Percentiles rank a stretch among this genome's conserved stretches.
These are phyloP conservation scores for Brettanomyces anomalus DNA, from an alignment of 805 yeast species.

Conservation along the genomic window DNA sequence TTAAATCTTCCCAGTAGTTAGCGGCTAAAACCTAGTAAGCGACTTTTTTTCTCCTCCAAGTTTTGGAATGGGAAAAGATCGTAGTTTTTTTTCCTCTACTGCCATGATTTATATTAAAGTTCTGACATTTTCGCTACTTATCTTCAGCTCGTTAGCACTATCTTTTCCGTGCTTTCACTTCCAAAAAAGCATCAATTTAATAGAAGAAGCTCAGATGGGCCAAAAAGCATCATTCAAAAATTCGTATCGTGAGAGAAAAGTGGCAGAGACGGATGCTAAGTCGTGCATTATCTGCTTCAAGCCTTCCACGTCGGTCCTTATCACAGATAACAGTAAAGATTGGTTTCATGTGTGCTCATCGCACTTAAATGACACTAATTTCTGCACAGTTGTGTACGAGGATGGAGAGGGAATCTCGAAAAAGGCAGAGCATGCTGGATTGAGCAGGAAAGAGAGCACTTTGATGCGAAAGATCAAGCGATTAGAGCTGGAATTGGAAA, in stretches of 20 bases:
- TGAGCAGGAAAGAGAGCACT: constrained; percentile 16
- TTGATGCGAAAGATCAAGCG: constrained; percentile 27
- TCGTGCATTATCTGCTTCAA: constrained; percentile 45
- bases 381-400: constrained; percentile 29
- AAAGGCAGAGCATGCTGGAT: constrained; percentile 12
- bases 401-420: constrained; percentile 16
- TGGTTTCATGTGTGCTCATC: constrained; percentile 43
- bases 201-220: neutral
- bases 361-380: constrained; percentile 38
- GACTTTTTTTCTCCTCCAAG: too few relatives aligned
- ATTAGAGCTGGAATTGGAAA: constrained; percentile 23
- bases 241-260: constrained; percentile 32
- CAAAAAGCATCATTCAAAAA: constrained; percentile 19
- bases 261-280: constrained; percentile 31
- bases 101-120: too few relatives aligned
- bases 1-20: too few relatives aligned
- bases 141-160: too few relatives aligned
- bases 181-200: neutral
- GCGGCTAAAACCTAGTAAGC: too few relatives aligned
- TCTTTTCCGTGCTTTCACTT: neutral
- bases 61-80: too few relatives aligned
- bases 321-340: constrained; percentile 35
- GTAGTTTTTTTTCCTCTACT: too few relatives aligned
- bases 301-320: constrained; percentile 36
- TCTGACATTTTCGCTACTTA: too few relatives aligned